Conservation (phyloP, 768 basidiomycete genomes). For the Leucocoprinus birnbaumii region DNA sequence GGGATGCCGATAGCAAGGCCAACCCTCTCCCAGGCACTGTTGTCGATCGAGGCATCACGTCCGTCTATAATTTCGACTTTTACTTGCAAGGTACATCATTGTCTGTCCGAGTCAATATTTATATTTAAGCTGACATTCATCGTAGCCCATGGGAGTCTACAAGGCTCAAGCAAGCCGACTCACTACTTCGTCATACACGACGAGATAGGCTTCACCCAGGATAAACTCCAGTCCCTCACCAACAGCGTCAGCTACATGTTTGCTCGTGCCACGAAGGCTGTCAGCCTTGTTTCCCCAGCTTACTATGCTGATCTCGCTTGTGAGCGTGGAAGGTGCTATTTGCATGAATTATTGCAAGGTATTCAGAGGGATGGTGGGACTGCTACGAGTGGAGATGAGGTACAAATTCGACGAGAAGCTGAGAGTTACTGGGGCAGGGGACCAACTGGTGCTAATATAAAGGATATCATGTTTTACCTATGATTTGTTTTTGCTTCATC, state of each 20-base stretch:
- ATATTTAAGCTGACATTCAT: background rate
- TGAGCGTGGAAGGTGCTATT: slow-evolving; percentile 66
- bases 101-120: background rate
- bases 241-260: slow-evolving; percentile 77
- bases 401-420: slow-evolving; percentile 55
- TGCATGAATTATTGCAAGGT: slow-evolving; percentile 70
- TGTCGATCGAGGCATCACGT: slow-evolving; percentile 75
- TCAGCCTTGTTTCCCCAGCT: slow-evolving; percentile 78
- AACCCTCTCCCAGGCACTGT: slow-evolving; percentile 80
- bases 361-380: slow-evolving; percentile 13
- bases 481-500: slow-evolving; percentile 20
- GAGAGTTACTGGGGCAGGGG: slow-evolving; percentile 51
- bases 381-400: slow-evolving; percentile 34
- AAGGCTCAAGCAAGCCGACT: slow-evolving; percentile 72
- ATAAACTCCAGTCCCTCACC: slow-evolving; percentile 68
- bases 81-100: slow-evolving; percentile 56
- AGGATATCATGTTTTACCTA: slow-evolving; percentile 79
- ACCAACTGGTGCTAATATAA: slow-evolving; percentile 44
- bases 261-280: slow-evolving; percentile 84
- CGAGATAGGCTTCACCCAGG: slow-evolving; percentile 66
- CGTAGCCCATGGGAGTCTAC: slow-evolving; percentile 70
- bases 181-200: slow-evolving; percentile 85
- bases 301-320: slow-evolving; percentile 77
- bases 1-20: slow-evolving; percentile 56
- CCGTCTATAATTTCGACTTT: slow-evolving; percentile 65